Evolutionary conservation across 495 filamentous ascomycete species (phyloP), one percentile per base, ranked within the genome.

Genomic region (Aspergillus bertholletiae): DNA sequence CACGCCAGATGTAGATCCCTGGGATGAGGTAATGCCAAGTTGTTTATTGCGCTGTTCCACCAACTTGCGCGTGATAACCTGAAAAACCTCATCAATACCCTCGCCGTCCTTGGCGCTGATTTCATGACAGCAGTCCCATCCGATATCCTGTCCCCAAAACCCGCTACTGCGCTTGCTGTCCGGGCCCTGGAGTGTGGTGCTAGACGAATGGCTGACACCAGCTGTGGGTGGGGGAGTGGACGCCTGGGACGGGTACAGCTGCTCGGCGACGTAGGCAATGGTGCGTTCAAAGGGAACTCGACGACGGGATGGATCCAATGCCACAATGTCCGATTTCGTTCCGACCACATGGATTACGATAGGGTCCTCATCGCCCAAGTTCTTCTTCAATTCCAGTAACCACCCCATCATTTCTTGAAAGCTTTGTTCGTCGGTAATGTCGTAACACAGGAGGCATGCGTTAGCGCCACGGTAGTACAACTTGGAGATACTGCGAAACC

Each of bases 91-190:
- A 49, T 98, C 94, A 11, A 98, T 90, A 3, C 93, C 93, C 75
- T 97, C 93, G 17, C 94, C 94, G 65, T 89, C 89, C 76, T 92
- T 89, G 21, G 93, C 92, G 61, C 86, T 90, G 61, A 98, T 93
- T 74, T 98, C 93, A 71, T 97, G 93, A 63, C 93, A 97, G 57
- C 89, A 93, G 64, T 96, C 92, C 92, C 92, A 96, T 11, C 90
- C 90, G 7, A 89, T 85, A 61, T 96, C 91, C 63, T 94, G 88
- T 2, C 88, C 89, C 91, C 91, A 96, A 65, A 95, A 92, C 5
- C 88, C 89, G 32, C 83, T 87, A 56, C 83, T 88, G 32, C 90
- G 82, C 66, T 95, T 95, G 67, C 81, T 87, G 65, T 84, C 83
- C 6, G 88, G 84, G 43, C 81, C 86, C 49, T 83, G 75, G 6